Conservation (phyloP, 129 eudicot species). For the Pseudognaphalium luteoalbum region DNA sequence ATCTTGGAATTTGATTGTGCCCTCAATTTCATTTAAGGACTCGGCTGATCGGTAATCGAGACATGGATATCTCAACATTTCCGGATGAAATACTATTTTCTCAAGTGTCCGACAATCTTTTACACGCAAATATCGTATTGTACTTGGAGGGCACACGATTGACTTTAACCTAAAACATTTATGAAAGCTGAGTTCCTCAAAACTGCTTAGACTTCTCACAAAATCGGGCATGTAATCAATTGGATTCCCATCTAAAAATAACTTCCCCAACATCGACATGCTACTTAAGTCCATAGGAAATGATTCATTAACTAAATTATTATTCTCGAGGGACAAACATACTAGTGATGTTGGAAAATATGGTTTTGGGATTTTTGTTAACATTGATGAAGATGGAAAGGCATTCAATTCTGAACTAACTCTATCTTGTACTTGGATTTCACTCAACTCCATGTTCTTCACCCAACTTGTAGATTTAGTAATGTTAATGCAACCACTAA, state of each 20-base stretch:
- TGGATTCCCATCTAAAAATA: conserved; percentile 17
- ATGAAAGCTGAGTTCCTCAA: neutral
- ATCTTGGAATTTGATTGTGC: neutral
- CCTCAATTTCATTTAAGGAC: neutral
- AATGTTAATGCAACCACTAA: neutral
- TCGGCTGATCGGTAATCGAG: neutral
- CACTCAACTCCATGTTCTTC: too few species aligned
- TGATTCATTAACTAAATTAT: conserved; percentile 18
- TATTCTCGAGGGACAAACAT: conserved; percentile 2
- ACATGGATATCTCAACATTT: neutral
- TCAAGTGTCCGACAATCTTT: neutral
- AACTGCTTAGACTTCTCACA: conserved; percentile 11
- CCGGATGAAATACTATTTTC: neutral
- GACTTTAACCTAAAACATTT: conserved; percentile 1
- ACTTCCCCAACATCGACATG: conserved; percentile 15
- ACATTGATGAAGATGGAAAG: neutral
- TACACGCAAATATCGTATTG: neutral
- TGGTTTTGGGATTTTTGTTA: neutral
- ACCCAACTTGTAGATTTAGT: too few species aligned
- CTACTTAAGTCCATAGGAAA: conserved; percentile 23
- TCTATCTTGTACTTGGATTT: too few species aligned
- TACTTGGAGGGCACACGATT: neutral
- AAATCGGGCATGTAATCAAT: conserved; percentile 26
- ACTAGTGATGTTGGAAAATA: neutral
- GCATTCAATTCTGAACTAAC: neutral